These are phyloP conservation scores for Cladosporium halotolerans DNA, from an alignment of 2,329 filamentous ascomycete genomes.

Conservation along the genomic window DNA sequence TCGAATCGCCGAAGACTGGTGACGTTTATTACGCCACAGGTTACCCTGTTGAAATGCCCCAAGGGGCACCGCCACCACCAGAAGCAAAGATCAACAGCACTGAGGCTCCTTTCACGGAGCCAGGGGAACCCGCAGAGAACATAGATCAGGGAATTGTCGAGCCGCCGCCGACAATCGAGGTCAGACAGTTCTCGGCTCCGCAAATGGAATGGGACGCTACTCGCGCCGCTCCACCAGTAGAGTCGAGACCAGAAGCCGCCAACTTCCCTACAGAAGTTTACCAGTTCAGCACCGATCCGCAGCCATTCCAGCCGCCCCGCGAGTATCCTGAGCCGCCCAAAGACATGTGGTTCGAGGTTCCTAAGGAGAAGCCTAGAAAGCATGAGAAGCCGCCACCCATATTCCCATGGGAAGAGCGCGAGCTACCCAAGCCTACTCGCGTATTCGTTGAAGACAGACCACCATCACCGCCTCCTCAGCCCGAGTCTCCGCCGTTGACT, in stretches of 20 bases:
- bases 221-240: constrained; percentile 50
- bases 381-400: constrained; percentile 59
- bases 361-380: constrained; percentile 51
- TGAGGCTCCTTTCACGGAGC: constrained; percentile 39
- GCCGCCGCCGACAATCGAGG: constrained; percentile 41
- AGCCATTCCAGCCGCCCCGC: constrained; percentile 69
- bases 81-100: constrained; percentile 32
- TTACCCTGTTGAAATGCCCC: constrained; percentile 20
- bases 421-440: constrained; percentile 57
- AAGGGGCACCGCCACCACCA: constrained; percentile 18
- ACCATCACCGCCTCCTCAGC: constrained; percentile 15
- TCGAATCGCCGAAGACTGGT: neutral
- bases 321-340: constrained; percentile 77
- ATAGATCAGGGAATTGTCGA: constrained; percentile 38
- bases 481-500: constrained; percentile 13
- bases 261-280: constrained; percentile 77
- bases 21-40: constrained; percentile 19
- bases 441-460: constrained; percentile 56
- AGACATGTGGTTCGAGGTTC: constrained; percentile 84
- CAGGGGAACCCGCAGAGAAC: constrained; percentile 37
- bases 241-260: constrained; percentile 75
- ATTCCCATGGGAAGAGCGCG: constrained; percentile 82
- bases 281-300: constrained; percentile 69
- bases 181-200: constrained; percentile 52
- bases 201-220: constrained; percentile 58